phyloP scores from a whole-genome alignment of 345 rosid genomes.

The Cochlearia excelsa region DNA sequence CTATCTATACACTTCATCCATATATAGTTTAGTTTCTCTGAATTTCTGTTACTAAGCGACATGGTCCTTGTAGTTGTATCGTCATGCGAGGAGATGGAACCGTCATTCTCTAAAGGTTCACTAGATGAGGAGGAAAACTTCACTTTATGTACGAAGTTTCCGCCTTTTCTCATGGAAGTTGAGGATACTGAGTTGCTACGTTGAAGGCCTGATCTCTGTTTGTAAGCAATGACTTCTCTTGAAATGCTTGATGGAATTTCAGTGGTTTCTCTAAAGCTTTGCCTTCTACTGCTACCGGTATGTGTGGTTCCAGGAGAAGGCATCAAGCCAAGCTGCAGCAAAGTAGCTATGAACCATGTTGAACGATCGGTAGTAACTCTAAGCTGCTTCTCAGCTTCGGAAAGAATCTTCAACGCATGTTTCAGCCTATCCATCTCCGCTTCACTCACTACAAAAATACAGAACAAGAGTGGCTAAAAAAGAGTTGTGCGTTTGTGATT shows the following conservation, averaged over 20 bases:
- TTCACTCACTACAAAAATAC: conserved; percentile 53
- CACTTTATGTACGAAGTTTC: conserved; percentile 40
- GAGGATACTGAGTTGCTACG: conserved; percentile 49
- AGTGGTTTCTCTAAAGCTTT: conserved; percentile 68
- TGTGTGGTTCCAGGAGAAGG: conserved; percentile 65
- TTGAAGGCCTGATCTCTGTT: conserved; percentile 48
- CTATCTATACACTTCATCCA: conserved; percentile 78
- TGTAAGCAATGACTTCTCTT: conserved; percentile 53
- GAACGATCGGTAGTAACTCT: conserved; percentile 79
- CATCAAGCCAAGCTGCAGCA: conserved; percentile 84
- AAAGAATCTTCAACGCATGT: conserved; percentile 88
- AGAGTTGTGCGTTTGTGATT: neutral
- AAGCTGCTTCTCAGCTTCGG: conserved; percentile 89
- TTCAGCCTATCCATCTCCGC: conserved; percentile 73
- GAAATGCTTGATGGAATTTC: conserved; percentile 69
- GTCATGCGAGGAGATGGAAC: conserved; percentile 40
- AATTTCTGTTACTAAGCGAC: conserved; percentile 40
- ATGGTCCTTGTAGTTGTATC: conserved; percentile 39
- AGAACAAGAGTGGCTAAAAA: neutral
- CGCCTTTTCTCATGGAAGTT: conserved; percentile 47
- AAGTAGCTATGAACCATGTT: conserved; percentile 92
- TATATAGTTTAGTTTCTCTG: conserved; percentile 58
- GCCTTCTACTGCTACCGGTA: conserved; percentile 77
- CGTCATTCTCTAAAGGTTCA: conserved; percentile 35
- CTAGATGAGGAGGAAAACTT: conserved; percentile 39